Base-by-base conservation (phyloP, 345 rosid genomes). In the Bruguiera sexangula region DNA sequence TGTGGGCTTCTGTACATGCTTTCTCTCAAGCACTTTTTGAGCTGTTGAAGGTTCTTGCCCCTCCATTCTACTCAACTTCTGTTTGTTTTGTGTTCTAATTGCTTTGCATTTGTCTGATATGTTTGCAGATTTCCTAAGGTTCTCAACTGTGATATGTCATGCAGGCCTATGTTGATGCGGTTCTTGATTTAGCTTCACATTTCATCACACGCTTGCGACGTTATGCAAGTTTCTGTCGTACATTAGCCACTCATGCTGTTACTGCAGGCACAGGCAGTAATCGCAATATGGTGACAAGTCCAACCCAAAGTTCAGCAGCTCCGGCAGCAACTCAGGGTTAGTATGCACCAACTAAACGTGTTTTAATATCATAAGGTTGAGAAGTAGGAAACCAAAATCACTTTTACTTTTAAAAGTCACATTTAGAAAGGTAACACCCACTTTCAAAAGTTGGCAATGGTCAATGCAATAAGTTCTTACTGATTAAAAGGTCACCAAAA, bases 131-230 rank as follows among this genome's bases (percentile, higher is more conserved):
- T 31, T 61, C 22, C 52, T 76, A 36, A 5, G 67, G 55, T 73
- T 39, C 63, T 77, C 74, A 57, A 68, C 67, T 60, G 37, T 74
- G 54, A 13, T 24, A 46, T 60, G 39, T 68, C 30, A 37, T 78
- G 73, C 95, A 96, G 99, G 98, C 98, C 52, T 96, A 96, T 80
- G 99, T 92, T 71, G 99, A 96, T 85, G 96, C 97, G 50, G 86
- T 92, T 85, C 91, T 96, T 75, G 99, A 96, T 86, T 85, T 96
- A 78, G 96, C 99, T 74, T 96, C 98, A 72, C 98, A 96, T 82
- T 92, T 96, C 79, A 92, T 96, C 76, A 96, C 98, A 60, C 94
- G 98, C 30, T 81, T 92, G 80, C 87, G 98, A 48, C 97, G 99
- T 52, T 96, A 96, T 87, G 96, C 98, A 50, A 96, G 98, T 83